Evolutionary conservation across 352 stramenopile genomes (phyloP), one percentile per base, ranked within the genome.

Genomic region (Pythium angustatum): DNA sequence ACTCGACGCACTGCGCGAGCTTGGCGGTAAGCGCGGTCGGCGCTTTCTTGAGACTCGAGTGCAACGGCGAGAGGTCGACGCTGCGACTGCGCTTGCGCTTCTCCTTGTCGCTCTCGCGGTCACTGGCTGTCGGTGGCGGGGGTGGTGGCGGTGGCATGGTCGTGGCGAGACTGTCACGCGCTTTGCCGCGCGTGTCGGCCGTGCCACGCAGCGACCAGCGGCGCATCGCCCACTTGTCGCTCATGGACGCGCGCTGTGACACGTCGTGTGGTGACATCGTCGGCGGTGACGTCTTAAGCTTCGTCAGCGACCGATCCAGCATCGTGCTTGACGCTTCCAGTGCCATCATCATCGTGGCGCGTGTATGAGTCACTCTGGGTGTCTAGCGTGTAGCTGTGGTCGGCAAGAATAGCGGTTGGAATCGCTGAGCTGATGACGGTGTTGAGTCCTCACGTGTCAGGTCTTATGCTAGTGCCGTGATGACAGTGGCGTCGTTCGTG

Each of bases 1-100:
- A 72, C 33, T 82, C 72, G 3, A 88, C 76, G 66, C 78, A 88
- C 55, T 81, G 69, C 30, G 65, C 74, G 69, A 82, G 81, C 62
- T 87, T 90, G 50, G 73, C 67, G 1, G 76, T 68, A 7, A 90
- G 60, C 15, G 65, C 48, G 7, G 75, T 73, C 55, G 72, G 68
- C 11, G 77, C 45, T 59, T 88, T 88, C 65, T 89, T 91, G 0
- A 89, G 67, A 59, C 78, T 88, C 21, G 81, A 71, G 5, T 71
- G 57, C 21, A 80, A 65, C n/a, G 78, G 68, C 7, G 64, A 71
- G 58, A 69, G 28, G 24, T 72, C 64, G 8, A 72, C 64, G 24
- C 64, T 72, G 43, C 53, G 58, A 28, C 64, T 62, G 33, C 64
- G 64, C 44, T 61, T 60, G 36, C 64, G 64, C 58, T 67, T 72